Percentiles rank a stretch among this genome's conserved stretches.
Evolutionary conservation across 768 basidiomycete species (phyloP).

Genomic region (Suillus tomentosus): DNA sequence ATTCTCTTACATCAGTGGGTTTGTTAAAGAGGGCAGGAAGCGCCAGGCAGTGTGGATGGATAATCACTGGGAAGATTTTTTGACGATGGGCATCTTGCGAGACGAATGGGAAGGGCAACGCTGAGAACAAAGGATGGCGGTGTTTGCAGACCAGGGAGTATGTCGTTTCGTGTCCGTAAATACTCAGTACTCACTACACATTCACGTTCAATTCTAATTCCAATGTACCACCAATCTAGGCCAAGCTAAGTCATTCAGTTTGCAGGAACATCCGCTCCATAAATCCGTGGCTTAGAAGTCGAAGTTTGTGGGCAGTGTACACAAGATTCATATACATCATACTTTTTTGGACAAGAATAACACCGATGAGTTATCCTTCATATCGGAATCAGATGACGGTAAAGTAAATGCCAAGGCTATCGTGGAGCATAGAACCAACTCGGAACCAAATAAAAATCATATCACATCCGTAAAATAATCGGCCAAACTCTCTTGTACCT

Average conservation of each 20-base stretch:
- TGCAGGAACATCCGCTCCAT: not conserved
- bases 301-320: not conserved
- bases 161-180: not conserved
- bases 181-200: not conserved
- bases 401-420: not conserved
- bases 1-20: conserved; percentile 33
- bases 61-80: conserved; percentile 39
- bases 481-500: conserved; percentile 47
- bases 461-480: conserved; percentile 49
- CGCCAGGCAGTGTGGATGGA: conserved; percentile 38
- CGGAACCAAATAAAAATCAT: conserved; percentile 15
- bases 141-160: not conserved
- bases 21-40: conserved; percentile 40
- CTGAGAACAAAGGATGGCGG: not conserved
- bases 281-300: not conserved
- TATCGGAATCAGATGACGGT: conserved; percentile 1
- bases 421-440: not conserved
- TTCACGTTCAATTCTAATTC: not conserved
- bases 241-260: not conserved
- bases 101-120: conserved; percentile 37
- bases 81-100: conserved; percentile 41
- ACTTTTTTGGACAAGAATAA: not conserved
- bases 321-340: not conserved
- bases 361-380: not conserved
- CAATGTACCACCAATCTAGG: not conserved